A percentile compares a stretch with the other conserved stretches of the same genome.
These are phyloP conservation scores for Backusella australiensis DNA, from an alignment of 192 early-diverging fungal genomes.

Conservation along the genomic window DNA sequence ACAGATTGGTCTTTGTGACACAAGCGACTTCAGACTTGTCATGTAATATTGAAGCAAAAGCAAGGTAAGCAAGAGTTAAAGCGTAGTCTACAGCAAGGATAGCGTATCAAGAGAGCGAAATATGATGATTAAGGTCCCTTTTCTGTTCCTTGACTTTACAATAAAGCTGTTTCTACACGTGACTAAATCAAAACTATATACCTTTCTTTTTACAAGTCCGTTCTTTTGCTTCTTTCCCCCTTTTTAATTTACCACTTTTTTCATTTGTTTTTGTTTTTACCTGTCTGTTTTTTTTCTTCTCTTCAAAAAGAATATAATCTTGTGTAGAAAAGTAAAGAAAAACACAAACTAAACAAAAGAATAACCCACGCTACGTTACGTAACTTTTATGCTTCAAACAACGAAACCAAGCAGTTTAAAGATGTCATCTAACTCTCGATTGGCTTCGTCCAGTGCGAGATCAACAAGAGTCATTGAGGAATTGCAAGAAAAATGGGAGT, in stretches of 20 bases:
- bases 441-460: neutral
- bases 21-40: neutral
- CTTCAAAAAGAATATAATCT: neutral
- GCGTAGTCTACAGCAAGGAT: neutral
- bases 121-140: neutral
- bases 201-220: neutral
- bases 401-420: slow-evolving; percentile 3
- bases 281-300: neutral
- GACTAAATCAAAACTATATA: neutral
- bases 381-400: neutral
- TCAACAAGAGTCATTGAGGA: slow-evolving; percentile 2
- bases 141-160: neutral
- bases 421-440: slow-evolving; percentile 2
- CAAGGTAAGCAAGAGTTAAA: neutral
- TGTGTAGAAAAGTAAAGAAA: neutral
- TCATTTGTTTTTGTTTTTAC: neutral
- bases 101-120: neutral
- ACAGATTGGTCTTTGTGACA: neutral
- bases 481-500: neutral
- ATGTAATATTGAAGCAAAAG: neutral
- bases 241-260: neutral
- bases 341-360: neutral
- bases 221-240: neutral
- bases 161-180: neutral
- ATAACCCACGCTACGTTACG: neutral